Base-by-base conservation (phyloP, 106 monocot species). In the Dactylorhiza incarnata region DNA sequence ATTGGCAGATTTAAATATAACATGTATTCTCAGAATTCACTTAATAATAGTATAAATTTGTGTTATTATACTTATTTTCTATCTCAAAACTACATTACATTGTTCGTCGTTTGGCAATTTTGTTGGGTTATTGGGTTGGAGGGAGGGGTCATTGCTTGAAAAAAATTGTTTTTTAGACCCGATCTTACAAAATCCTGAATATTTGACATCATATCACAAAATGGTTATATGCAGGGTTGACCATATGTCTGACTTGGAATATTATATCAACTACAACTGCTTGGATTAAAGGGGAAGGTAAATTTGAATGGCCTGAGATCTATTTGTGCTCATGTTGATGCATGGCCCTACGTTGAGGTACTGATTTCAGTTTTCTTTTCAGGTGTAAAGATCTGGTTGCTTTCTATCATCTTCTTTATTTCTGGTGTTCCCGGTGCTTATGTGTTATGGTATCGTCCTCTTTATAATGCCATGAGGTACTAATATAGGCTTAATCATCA, bases 401-500 rank as follows among this genome's bases (percentile, higher is more conserved):
- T 97, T 73, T 83, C 91, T 25, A 79, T 93, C 52, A 93, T 97
- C 14, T 96, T 91, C 84, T 93, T 97, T 68, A 84, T 97, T 61
- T 77, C 93, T 52, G 96, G 96, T 47, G 85, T 87, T 13, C 96
- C 96, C 48, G 96, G 96, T 45, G 96, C 93, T 47, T 93, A 89
- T 80, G 84, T 97, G 66, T 85, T 96, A 63, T 97, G 96, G 96
- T 97, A 97, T 78, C 78, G 90, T 20, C 93, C 96, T 81, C 96
- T 97, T 80, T 97, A 97, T 78, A 76, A 81, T 78, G 96, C 96
- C 72, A 89, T 90, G 89, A 97, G 91, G 92, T 95, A 82, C 9
- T 46, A 4, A 17, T 46, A 49, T 23, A 56, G 17, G 8, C 17
- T 68, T 44, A 7, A 45, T 49, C 10, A 43, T 24, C 4, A 61